A percentile compares a stretch with the other conserved stretches of the same genome.
Evolutionary conservation across 2,329 filamentous ascomycete species (phyloP).

Genomic region (Colletotrichum somersetense): DNA sequence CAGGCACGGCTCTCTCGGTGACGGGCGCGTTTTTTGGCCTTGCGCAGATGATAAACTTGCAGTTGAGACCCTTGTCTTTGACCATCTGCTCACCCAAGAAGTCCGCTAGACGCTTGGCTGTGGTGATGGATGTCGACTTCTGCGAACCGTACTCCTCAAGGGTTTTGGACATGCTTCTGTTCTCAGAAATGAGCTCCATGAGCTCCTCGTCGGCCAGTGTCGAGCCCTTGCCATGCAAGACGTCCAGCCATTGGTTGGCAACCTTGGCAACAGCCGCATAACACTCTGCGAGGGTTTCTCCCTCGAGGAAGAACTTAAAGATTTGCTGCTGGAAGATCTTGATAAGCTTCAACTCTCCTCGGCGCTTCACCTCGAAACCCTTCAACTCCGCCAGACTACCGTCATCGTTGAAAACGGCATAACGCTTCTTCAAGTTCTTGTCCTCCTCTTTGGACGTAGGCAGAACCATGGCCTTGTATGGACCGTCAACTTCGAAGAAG

Average conservation of each 20-base stretch:
- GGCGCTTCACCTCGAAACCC: constrained; percentile 96
- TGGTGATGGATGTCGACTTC: constrained; percentile 99
- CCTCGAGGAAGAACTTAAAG: constrained; percentile 99
- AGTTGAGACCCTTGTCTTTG: constrained; percentile 98
- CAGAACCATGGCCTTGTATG: constrained; percentile 96
- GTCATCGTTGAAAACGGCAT: constrained; percentile 98
- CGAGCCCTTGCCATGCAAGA: constrained; percentile 87
- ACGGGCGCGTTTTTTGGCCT: constrained; percentile 89
- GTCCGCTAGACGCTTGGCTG: constrained; percentile 91
- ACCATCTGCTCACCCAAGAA: constrained; percentile 99
- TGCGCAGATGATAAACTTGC: constrained; percentile 98
- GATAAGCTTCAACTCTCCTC: constrained; percentile 98
- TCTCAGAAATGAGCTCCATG: constrained; percentile 99
- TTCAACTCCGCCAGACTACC: constrained; percentile 95
- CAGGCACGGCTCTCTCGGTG: constrained; percentile 92
- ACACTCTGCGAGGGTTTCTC: constrained; percentile 86
- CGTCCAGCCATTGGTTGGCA: constrained; percentile 96
- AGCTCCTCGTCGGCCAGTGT: constrained; percentile 96
- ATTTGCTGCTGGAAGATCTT: constrained; percentile 99
- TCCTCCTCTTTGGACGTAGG: constrained; percentile 99
- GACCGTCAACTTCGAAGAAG: constrained; percentile 98
- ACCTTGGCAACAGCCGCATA: constrained; percentile 94
- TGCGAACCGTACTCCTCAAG: constrained; percentile 95
- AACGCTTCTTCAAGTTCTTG: constrained; percentile 99
- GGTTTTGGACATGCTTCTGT: constrained; percentile 97